These are phyloP conservation scores for Syncephalastrum contaminatum DNA, from an alignment of 371 early-diverging fungal genomes.

Conservation along the genomic window DNA sequence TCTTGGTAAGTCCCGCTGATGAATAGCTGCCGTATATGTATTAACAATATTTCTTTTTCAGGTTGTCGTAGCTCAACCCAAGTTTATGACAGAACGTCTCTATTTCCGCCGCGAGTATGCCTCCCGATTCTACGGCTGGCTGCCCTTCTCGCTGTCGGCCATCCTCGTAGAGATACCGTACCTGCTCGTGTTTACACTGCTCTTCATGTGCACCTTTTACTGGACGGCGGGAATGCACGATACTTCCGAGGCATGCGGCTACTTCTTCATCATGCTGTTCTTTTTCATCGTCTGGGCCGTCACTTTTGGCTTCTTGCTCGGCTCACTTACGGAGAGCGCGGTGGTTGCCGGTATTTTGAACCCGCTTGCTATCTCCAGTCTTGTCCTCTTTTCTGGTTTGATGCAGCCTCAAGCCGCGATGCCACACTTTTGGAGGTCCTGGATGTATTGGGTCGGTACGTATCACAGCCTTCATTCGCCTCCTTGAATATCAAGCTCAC, in stretches of 20 bases:
- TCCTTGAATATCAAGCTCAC: not conserved
- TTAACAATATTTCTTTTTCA: not conserved
- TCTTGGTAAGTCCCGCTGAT: conserved; percentile 20
- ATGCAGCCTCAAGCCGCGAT: conserved; percentile 52
- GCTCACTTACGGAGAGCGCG: conserved; percentile 54
- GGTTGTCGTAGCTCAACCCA: conserved; percentile 43
- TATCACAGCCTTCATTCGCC: not conserved
- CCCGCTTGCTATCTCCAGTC: conserved; percentile 57
- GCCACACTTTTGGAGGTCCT: conserved; percentile 64
- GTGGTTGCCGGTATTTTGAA: conserved; percentile 56
- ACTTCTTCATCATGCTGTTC: conserved; percentile 55
- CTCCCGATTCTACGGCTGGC: conserved; percentile 65
- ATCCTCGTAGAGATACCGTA: conserved; percentile 58
- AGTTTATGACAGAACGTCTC: conserved; percentile 64
- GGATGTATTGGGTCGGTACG: conserved; percentile 64
- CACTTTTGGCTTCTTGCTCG: conserved; percentile 65
- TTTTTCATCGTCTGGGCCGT: conserved; percentile 60
- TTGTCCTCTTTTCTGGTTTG: conserved; percentile 61
- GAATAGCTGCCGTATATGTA: not conserved
- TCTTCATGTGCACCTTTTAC: conserved; percentile 59
- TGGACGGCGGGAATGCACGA: conserved; percentile 62
- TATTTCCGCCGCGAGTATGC: conserved; percentile 67
- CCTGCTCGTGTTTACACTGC: conserved; percentile 40
- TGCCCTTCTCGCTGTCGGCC: conserved; percentile 51
- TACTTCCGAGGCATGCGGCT: conserved; percentile 44